Base-by-base conservation (phyloP, 192 early-diverging fungal genomes). In the Umbelopsis sp. region DNA sequence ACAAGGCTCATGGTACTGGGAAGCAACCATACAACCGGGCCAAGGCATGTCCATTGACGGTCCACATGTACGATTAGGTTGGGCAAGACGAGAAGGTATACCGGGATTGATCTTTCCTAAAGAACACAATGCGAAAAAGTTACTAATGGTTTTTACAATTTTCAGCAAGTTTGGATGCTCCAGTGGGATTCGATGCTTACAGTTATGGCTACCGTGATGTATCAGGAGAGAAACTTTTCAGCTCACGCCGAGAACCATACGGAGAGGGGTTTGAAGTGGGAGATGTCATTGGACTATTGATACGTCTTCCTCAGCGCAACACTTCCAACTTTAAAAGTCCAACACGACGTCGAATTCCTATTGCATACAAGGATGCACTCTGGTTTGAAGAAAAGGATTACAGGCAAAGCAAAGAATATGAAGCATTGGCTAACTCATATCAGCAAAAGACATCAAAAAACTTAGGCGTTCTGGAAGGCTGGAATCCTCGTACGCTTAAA, bases 151-250 rank as follows among this genome's bases (percentile, higher is more conserved):
- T 53, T 8, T 22, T 9, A 17, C 12, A 10, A 9, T 20, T 51
- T 41, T 25, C 41, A 88, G 87, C 85, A 1, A 84, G 81, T 44
- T 54, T 90, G 31, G 84, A 89, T 59, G 86, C 84, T 7, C 89
- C 89, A 5, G 87, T 90, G 43, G 89, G 89, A 4, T 89, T 86
- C 72, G 89, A 91, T 70, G 85, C 75, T 10, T 91, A 90, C 52
- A 82, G 86, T 65, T 91, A 90, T 69, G 89, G 86, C 1, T 79
- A 84, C 49, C 81, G 89, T 9, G 89, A 91, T 69, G 78, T 81
- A 17, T 88, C 88, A 12, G 89, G 89, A 12, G 87, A 91, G 52
- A 86, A 81, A 36, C 73, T 90, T 5, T 84, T 82, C 66, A 80
- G 81, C 68, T 89, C 89, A 16, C 72, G 80, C 10, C 81, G 81